Evolutionary conservation across 495 filamentous ascomycete genomes (phyloP).

Genomic region (Podospora sp.): DNA sequence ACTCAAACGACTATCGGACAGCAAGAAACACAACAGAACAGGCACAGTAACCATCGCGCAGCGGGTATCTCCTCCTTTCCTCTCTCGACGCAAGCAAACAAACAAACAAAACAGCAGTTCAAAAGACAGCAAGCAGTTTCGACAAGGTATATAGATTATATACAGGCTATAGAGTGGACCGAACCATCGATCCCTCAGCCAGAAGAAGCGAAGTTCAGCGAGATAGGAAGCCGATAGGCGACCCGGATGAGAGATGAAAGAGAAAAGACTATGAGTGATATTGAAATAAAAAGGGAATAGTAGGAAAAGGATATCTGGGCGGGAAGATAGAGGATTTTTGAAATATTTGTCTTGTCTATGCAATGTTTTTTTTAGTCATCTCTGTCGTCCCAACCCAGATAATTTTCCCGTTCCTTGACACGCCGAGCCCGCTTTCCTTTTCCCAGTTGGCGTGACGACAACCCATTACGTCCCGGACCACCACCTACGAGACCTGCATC

Average conservation of each 20-base stretch:
- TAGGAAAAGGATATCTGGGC: not conserved
- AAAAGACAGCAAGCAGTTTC: slow-evolving; percentile 4
- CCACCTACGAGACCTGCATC: slow-evolving; percentile 51
- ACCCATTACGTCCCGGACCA: not conserved
- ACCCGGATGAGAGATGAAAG: not conserved
- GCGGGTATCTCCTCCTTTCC: not conserved
- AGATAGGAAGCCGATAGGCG: not conserved
- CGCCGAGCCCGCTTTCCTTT: not conserved
- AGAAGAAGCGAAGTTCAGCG: slow-evolving; percentile 1
- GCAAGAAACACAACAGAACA: not conserved
- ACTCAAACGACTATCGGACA: not conserved
- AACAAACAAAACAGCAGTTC: not conserved
- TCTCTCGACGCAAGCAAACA: not conserved
- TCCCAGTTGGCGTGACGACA: not conserved
- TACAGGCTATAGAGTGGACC: slow-evolving; percentile 10
- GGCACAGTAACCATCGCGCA: not conserved
- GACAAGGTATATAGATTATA: slow-evolving; percentile 18
- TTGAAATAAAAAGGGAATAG: not conserved
- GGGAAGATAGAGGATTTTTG: not conserved
- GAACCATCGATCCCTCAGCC: not conserved
- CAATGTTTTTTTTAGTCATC: not conserved
- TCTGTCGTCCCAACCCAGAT: not conserved
- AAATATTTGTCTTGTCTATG: slow-evolving; percentile 19
- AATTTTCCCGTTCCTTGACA: not conserved
- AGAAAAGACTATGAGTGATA: slow-evolving; percentile 4